Evolutionary conservation across 257 asterid species (phyloP).

Genomic region (Nicotiana sylvestris): DNA sequence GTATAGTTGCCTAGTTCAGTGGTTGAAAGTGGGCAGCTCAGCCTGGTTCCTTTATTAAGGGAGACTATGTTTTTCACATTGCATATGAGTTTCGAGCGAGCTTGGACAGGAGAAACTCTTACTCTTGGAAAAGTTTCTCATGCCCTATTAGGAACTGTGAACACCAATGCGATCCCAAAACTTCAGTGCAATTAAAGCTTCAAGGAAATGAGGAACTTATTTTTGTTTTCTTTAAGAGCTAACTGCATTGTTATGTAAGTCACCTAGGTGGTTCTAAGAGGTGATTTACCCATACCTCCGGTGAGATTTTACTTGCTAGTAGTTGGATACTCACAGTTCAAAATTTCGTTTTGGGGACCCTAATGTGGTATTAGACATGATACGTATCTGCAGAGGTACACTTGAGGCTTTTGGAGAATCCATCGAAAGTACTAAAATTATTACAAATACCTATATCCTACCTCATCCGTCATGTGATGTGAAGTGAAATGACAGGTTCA

Average conservation of each 20-base stretch:
- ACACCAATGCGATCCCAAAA: not conserved
- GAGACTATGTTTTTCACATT: not conserved
- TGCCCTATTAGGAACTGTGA: not conserved
- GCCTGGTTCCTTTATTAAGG: not conserved
- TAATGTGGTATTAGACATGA: not conserved
- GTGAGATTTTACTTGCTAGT: not conserved
- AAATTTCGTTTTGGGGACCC: not conserved
- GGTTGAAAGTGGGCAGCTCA: not conserved
- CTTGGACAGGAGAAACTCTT: not conserved
- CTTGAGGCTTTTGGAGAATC: not conserved
- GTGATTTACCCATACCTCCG: not conserved
- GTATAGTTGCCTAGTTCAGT: not conserved
- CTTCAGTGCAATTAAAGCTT: not conserved
- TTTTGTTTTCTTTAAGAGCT: not conserved
- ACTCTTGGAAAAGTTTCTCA: not conserved
- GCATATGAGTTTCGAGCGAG: not conserved
- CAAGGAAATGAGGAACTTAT: not conserved
- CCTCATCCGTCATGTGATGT: not conserved
- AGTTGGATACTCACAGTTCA: not conserved
- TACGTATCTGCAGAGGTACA: not conserved
- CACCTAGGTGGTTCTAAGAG: not conserved
- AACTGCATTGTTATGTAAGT: not conserved
- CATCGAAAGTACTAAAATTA: not conserved
- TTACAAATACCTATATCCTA: conserved; percentile 5
- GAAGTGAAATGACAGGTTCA: not conserved